These are phyloP conservation scores for Zygosaccharomyces lentus DNA, from an alignment of 805 yeast genomes.

Conservation along the genomic window DNA sequence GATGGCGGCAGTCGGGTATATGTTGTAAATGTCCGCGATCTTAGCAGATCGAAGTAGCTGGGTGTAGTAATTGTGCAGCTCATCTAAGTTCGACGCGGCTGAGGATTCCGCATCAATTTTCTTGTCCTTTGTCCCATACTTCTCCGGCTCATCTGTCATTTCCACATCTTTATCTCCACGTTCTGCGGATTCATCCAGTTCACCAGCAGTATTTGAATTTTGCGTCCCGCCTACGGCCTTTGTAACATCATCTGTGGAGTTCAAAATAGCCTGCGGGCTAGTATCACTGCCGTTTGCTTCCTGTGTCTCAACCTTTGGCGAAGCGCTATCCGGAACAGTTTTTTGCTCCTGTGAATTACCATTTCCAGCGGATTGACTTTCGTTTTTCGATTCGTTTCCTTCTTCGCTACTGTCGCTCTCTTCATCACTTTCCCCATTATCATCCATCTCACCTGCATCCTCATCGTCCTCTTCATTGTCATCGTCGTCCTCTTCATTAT, in stretches of 20 bases:
- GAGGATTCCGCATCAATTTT: neutral
- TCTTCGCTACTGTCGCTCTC: slow-evolving; percentile 24
- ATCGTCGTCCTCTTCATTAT: slow-evolving; percentile 19
- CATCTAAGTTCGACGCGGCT: slow-evolving; percentile 17
- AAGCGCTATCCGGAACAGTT: neutral
- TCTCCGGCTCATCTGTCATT: slow-evolving; percentile 19
- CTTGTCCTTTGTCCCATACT: slow-evolving; percentile 11
- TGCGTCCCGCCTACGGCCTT: neutral
- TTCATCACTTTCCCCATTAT: slow-evolving; percentile 24
- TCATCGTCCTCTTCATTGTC: slow-evolving; percentile 22
- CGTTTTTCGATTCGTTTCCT: slow-evolving; percentile 26
- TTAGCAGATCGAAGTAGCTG: slow-evolving; percentile 43
- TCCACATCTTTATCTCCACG: slow-evolving; percentile 13
- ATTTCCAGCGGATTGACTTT: slow-evolving; percentile 19
- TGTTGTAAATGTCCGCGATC: slow-evolving; percentile 55
- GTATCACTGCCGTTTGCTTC: neutral
- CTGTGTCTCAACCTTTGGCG: neutral
- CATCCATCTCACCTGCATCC: slow-evolving; percentile 22
- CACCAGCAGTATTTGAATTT: too few relatives aligned
- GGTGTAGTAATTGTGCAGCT: slow-evolving; percentile 33
- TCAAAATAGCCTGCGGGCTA: neutral
- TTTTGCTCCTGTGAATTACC: slow-evolving; percentile 14
- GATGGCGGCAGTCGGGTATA: slow-evolving; percentile 82
- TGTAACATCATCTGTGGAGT: neutral
- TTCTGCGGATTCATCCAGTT: neutral